A percentile compares a stretch with the other conserved stretches of the same genome.
These are phyloP conservation scores for Cenchrus purpureus DNA, from an alignment of 176 grass and related monocot species.

Conservation along the genomic window DNA sequence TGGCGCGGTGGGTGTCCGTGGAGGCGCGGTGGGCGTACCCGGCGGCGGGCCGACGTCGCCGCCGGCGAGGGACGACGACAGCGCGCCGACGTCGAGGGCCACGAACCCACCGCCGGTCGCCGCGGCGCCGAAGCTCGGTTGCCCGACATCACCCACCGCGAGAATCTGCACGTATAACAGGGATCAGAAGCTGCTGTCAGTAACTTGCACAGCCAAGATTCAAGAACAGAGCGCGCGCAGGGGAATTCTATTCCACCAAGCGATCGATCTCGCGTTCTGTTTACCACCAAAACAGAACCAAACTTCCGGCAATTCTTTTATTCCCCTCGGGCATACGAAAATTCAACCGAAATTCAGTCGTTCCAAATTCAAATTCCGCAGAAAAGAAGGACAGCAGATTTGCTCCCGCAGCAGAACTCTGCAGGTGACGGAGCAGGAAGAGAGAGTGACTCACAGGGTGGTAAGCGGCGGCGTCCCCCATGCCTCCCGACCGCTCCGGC, in stretches of 20 bases:
- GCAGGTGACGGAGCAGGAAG: not conserved
- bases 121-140: constrained; percentile 17
- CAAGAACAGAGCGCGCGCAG: not conserved
- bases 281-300: not conserved
- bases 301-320: not conserved
- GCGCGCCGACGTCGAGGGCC: constrained; percentile 63
- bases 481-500: not conserved
- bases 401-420: not conserved
- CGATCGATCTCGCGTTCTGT: no score
- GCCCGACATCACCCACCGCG: constrained; percentile 4
- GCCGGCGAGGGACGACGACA: constrained; percentile 49
- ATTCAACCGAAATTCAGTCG: not conserved
- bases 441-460: constrained; percentile 32
- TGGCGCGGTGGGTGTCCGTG: constrained; percentile 16
- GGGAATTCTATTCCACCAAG: not conserved
- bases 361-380: not conserved
- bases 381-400: not conserved
- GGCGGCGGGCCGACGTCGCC: constrained; percentile 1
- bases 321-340: not conserved
- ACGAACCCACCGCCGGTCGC: constrained; percentile 57
- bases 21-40: constrained; percentile 19
- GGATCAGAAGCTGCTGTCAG: not conserved
- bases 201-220: not conserved
- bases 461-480: constrained; percentile 44
- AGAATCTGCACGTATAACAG: not conserved